Percentiles rank a stretch among this genome's conserved stretches.
phyloP scores from a whole-genome alignment of 2,329 filamentous ascomycete genomes.

The Fusarium multiceps region DNA sequence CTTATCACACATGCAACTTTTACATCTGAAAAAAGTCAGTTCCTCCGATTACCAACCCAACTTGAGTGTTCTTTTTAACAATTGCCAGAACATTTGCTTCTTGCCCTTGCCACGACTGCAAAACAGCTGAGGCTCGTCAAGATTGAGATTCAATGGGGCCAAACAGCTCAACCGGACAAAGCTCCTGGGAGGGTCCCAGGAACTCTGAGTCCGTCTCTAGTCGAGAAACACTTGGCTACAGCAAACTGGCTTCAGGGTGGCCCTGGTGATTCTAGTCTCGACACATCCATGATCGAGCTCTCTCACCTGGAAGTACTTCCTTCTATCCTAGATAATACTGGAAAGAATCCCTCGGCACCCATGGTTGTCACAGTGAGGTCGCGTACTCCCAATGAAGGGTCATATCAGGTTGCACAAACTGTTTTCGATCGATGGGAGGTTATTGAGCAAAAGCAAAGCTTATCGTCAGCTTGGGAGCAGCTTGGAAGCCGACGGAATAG shows the following conservation, averaged over 20 bases:
- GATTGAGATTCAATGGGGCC: conserved; percentile 78
- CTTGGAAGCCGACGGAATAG: conserved; percentile 72
- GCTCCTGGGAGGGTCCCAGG: conserved; percentile 59
- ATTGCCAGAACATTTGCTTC: conserved; percentile 64
- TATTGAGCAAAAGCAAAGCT: conserved; percentile 70
- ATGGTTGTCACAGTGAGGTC: conserved; percentile 81
- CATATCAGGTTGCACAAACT: conserved; percentile 75
- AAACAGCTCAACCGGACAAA: conserved; percentile 63
- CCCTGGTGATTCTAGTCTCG: conserved; percentile 55
- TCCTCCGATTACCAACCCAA: neutral
- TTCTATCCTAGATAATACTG: conserved; percentile 68
- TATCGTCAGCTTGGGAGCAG: conserved; percentile 83
- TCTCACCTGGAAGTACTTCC: conserved; percentile 82
- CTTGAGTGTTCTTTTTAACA: conserved; percentile 40
- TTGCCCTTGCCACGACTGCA: conserved; percentile 75
- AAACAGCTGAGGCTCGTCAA: conserved; percentile 80
- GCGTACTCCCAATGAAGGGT: conserved; percentile 62
- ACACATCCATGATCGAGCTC: conserved; percentile 69
- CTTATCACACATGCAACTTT: conserved; percentile 83
- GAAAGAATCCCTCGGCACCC: conserved; percentile 66
- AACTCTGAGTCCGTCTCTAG: conserved; percentile 63
- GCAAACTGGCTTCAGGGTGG: conserved; percentile 68
- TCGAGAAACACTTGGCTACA: conserved; percentile 66
- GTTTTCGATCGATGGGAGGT: conserved; percentile 88
- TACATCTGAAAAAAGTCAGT: conserved; percentile 77